Evolutionary conservation across 768 basidiomycete genomes (phyloP).

Genomic region (Mrakia hoshinonis): DNA sequence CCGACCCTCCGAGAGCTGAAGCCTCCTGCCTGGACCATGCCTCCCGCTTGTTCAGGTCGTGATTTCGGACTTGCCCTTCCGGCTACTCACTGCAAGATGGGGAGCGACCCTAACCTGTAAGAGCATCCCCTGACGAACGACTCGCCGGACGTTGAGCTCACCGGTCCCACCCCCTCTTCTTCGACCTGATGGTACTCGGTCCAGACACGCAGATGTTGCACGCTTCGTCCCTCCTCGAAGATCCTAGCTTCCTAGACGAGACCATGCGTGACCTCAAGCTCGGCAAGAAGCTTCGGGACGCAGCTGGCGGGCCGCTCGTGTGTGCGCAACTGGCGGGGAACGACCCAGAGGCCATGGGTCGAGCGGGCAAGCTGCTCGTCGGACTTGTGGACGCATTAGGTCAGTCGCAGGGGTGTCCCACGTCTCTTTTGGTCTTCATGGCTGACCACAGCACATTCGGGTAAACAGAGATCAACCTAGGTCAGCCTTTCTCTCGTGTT

Average conservation of each 20-base stretch:
- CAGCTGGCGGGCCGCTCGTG: slow-evolving; percentile 44
- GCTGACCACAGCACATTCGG: too few species aligned
- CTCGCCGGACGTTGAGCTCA: background rate
- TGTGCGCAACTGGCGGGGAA: slow-evolving; percentile 69
- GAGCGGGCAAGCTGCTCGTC: slow-evolving; percentile 55
- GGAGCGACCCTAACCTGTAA: slow-evolving; percentile 52
- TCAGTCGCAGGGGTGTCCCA: slow-evolving; percentile 34
- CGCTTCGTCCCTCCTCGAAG: slow-evolving; percentile 54
- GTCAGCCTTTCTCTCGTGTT: background rate
- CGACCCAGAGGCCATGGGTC: slow-evolving; percentile 54
- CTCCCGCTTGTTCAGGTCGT: background rate
- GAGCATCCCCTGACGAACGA: background rate
- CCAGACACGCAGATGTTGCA: slow-evolving; percentile 68
- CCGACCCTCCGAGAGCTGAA: background rate
- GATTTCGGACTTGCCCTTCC: slow-evolving; percentile 61
- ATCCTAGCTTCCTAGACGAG: slow-evolving; percentile 57
- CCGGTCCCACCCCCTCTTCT: background rate
- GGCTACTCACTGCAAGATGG: slow-evolving; percentile 53
- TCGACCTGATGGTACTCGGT: too few species aligned
- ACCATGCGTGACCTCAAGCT: slow-evolving; percentile 53
- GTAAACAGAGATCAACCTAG: slow-evolving; percentile 68
- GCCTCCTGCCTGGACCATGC: background rate
- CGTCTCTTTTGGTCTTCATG: background rate
- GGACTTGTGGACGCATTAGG: slow-evolving; percentile 62
- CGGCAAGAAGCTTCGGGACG: slow-evolving; percentile 33